phyloP scores from a whole-genome alignment of 164 flowering plant species.

The Berberis thunbergii region DNA sequence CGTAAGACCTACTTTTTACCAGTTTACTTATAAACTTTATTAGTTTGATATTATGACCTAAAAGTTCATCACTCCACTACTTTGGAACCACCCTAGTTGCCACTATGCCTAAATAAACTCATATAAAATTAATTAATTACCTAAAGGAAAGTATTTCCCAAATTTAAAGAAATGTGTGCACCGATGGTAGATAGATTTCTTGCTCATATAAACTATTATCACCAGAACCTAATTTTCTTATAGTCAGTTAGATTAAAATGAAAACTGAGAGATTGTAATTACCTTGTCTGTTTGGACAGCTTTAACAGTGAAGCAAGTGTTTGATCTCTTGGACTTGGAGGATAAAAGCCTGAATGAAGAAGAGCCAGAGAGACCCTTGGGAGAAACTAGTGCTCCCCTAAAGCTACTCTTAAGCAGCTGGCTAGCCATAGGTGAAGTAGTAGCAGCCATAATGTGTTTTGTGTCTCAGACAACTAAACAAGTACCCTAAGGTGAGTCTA shows the following conservation, averaged over 20 bases:
- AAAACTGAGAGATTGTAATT: not conserved
- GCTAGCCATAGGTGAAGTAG: constrained; percentile 41
- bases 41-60: too few relatives aligned
- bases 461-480: constrained; percentile 4
- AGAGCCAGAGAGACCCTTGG: constrained; percentile 38
- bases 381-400: constrained; percentile 26
- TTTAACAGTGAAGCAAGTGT: constrained; percentile 35
- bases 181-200: too few relatives aligned
- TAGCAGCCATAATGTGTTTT: constrained; percentile 15
- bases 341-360: constrained; percentile 31
- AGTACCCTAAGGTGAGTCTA: not conserved
- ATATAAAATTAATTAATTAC: too few relatives aligned
- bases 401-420: constrained; percentile 39
- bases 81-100: too few relatives aligned
- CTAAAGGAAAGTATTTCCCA: too few relatives aligned
- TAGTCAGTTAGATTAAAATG: not conserved
- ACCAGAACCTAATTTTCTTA: too few relatives aligned
- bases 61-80: too few relatives aligned
- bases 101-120: too few relatives aligned
- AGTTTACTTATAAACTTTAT: too few relatives aligned
- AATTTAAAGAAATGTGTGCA: too few relatives aligned
- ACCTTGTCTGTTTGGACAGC: constrained; percentile 62
- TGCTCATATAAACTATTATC: too few relatives aligned
- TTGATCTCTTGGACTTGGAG: constrained; percentile 16
- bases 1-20: too few relatives aligned